These are phyloP conservation scores for Inga laurina DNA, from an alignment of 306 rosid genomes.

Conservation along the genomic window DNA sequence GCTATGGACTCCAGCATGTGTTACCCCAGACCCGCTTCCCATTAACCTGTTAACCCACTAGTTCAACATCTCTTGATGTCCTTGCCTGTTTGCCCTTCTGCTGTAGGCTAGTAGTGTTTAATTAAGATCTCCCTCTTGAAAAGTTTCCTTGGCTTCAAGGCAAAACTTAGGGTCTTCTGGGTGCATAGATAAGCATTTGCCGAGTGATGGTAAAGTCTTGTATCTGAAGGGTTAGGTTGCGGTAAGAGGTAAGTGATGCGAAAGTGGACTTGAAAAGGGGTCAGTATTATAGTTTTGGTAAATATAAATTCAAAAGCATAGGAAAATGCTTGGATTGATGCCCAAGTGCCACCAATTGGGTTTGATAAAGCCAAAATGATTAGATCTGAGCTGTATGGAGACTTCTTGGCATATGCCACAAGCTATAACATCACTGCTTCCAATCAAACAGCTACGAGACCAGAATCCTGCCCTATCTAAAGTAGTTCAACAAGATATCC, in stretches of 20 bases:
- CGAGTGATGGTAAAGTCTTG: not conserved
- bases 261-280: not conserved
- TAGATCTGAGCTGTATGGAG: not conserved
- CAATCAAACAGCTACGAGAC: too few relatives aligned
- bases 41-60: not conserved
- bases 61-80: not conserved
- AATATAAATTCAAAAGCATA: not conserved
- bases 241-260: not conserved
- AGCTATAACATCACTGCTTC: not conserved
- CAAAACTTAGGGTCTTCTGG: not conserved
- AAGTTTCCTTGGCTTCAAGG: not conserved
- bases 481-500: too few relatives aligned
- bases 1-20: not conserved
- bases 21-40: not conserved
- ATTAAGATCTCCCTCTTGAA: not conserved
- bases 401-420: not conserved
- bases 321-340: not conserved
- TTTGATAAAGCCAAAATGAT: not conserved
- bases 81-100: not conserved
- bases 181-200: not conserved
- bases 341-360: not conserved
- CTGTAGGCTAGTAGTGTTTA: not conserved
- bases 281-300: not conserved
- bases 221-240: not conserved
- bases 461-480: too few relatives aligned